Evolutionary conservation across 2,329 filamentous ascomycete genomes (phyloP).

Genomic region (Kalmusia sp.): DNA sequence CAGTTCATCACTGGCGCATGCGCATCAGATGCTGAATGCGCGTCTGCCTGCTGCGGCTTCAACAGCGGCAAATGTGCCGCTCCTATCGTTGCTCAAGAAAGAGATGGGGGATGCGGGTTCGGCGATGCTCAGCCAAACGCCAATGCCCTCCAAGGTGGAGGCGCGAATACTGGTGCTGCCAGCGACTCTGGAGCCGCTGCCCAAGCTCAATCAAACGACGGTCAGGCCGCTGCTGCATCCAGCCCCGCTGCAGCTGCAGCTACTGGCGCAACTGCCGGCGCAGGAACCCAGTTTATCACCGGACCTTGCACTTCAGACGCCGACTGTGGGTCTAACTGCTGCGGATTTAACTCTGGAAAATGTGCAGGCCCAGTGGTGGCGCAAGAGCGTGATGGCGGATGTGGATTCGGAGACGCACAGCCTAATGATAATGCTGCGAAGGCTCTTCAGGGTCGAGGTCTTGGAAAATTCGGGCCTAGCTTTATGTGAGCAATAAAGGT

Average conservation of each 20-base stretch:
- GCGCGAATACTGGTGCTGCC: slow-evolving; percentile 15
- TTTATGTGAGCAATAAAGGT: slow-evolving; percentile 19
- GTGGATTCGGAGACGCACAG: slow-evolving; percentile 44
- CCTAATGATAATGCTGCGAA: slow-evolving; percentile 43
- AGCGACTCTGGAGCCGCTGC: background rate
- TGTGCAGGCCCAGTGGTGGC: slow-evolving; percentile 42
- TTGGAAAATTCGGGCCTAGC: slow-evolving; percentile 29
- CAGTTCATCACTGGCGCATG: slow-evolving; percentile 42
- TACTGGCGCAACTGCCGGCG: slow-evolving; percentile 2
- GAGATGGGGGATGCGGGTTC: slow-evolving; percentile 46
- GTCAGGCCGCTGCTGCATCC: background rate
- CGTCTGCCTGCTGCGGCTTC: slow-evolving; percentile 35
- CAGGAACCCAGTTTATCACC: slow-evolving; percentile 38
- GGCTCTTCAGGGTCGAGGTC: slow-evolving; percentile 25
- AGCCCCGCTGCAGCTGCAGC: slow-evolving; percentile 3
- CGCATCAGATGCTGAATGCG: slow-evolving; percentile 35
- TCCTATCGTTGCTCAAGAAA: slow-evolving; percentile 39
- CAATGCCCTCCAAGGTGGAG: too few species aligned
- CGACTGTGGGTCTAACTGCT: slow-evolving; percentile 33
- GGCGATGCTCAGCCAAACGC: slow-evolving; percentile 42
- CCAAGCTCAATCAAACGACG: background rate
- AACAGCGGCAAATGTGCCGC: slow-evolving; percentile 40
- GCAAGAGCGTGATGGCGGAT: slow-evolving; percentile 45
- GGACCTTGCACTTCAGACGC: slow-evolving; percentile 35
- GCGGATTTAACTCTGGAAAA: slow-evolving; percentile 38